Base-by-base conservation (phyloP, 2,329 filamentous ascomycete genomes). In the Dactylonectria macrodidyma region DNA sequence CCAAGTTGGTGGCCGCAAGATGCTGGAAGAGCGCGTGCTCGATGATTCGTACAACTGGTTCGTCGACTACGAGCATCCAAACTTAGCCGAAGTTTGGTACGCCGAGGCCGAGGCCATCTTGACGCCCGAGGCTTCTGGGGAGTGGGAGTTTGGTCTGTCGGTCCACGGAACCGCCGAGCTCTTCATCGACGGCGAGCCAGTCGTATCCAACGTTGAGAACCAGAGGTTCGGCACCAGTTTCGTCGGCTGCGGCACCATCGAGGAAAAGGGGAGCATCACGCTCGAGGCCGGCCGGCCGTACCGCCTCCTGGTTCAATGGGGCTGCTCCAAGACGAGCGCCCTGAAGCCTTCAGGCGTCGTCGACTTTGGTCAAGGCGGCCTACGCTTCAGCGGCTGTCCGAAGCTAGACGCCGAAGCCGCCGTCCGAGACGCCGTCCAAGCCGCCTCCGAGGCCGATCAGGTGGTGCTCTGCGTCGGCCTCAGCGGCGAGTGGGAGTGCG, bases 141-240 rank as follows among this genome's bases (percentile, higher is more conserved):
- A 70, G 47, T 79, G 75, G 72, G 78, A 81, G 19, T 78, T 80
- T 47, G 78, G 78, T 7, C 67, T 81, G 5, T 75, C 77, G 0
- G 76, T 78, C 5, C 76, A 76, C 50, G 80, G 80, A 34, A 80
- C 78, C 0, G 77, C 72, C 1, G 73, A 80, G 58, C 74, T 81
- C 24, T 80, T 75, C 65, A 72, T 81, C 36, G 76, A 81, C 55
- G 79, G 72, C 19, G 66, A 77, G 59, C 52, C 79, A 1, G 66
- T 81, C 3, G 76, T 80, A 22, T 75, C 76, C 2, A 77, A 79
- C 38, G 72, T 74, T 0, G 70, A 71, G 10, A 70, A 73, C 41
- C 78, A 81, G 62, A 67, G 67, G 4, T 70, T 72, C 16, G 81
- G 78, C 24, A 79, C 75, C n/a, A 74, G 77, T 24, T 82, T 83